Conservation (phyloP, 1,139 yeast genomes). For the Hemisphaericaspora lyxosophila region DNA sequence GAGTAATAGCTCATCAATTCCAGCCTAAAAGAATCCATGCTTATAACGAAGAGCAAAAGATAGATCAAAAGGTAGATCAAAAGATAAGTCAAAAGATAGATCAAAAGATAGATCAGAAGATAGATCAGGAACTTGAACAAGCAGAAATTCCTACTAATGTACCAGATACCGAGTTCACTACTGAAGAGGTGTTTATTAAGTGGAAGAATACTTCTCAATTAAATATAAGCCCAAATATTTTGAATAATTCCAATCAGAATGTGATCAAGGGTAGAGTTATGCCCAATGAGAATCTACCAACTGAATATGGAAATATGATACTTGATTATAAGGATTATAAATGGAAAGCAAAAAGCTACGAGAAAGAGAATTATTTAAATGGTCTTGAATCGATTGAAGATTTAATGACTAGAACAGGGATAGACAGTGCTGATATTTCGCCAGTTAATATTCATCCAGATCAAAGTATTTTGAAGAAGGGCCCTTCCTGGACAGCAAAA, state of each 20-base stretch:
- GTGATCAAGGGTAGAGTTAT: slow-evolving; percentile 30
- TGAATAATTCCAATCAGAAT: not conserved
- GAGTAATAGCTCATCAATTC: not conserved
- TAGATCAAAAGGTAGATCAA: too few species aligned
- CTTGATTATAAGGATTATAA: slow-evolving; percentile 36
- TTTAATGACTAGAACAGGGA: slow-evolving; percentile 25
- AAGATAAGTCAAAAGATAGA: too few species aligned
- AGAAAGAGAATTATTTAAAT: slow-evolving; percentile 22
- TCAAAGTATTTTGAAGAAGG: slow-evolving; percentile 15
- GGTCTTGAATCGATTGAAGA: slow-evolving; percentile 49
- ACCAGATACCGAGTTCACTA: slow-evolving; percentile 24
- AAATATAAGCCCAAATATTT: too few species aligned
- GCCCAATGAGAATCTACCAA: slow-evolving; percentile 38
- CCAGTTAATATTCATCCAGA: slow-evolving; percentile 5
- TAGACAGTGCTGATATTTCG: not conserved
- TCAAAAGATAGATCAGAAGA: too few species aligned
- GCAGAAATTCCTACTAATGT: slow-evolving; percentile 23
- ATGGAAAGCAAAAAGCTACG: slow-evolving; percentile 34
- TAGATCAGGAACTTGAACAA: too few species aligned
- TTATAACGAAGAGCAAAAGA: too few species aligned
- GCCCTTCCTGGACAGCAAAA: not conserved
- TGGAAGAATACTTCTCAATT: slow-evolving; percentile 45
- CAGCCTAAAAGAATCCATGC: not conserved
- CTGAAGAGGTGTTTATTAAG: slow-evolving; percentile 25
- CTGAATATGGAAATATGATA: slow-evolving; percentile 40